phyloP scores from a whole-genome alignment of 805 yeast species.

The Sugiyamaella smithiae region DNA sequence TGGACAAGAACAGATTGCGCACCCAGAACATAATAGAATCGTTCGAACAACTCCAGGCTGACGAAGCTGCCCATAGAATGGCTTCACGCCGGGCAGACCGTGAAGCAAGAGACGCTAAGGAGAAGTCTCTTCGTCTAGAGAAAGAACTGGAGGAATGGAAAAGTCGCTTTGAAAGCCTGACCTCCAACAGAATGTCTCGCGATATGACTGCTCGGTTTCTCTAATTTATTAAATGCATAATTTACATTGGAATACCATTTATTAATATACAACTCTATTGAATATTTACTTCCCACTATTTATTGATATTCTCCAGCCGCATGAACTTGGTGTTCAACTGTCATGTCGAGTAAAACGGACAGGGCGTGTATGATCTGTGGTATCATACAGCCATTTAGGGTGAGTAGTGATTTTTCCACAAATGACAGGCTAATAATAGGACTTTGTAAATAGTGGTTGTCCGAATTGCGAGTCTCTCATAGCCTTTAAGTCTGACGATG shows the following conservation, averaged over 20 bases:
- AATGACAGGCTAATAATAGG: conserved; percentile 38
- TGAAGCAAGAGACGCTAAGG: conserved; percentile 50
- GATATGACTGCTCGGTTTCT: background rate
- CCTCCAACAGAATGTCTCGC: background rate
- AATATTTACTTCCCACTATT: no score
- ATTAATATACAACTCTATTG: no score
- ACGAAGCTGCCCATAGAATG: conserved; percentile 38
- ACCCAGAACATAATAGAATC: conserved; percentile 41
- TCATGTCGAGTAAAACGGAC: conserved; percentile 60
- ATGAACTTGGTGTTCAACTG: no score
- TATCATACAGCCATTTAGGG: conserved; percentile 74
- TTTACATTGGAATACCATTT: background rate
- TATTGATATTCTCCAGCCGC: no score
- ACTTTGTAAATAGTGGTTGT: conserved; percentile 82
- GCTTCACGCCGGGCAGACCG: conserved; percentile 46
- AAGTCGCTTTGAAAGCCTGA: conserved; percentile 23
- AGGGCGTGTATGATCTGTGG: conserved; percentile 99
- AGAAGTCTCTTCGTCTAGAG: conserved; percentile 47
- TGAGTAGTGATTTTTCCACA: conserved; percentile 34
- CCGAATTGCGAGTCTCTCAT: conserved; percentile 93
- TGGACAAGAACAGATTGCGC: conserved; percentile 48
- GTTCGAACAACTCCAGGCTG: conserved; percentile 34
- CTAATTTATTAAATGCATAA: background rate
- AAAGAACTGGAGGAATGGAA: conserved; percentile 46
- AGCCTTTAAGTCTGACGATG: conserved; percentile 75